These are phyloP conservation scores for Fusarium sp. DNA, from an alignment of 2,329 filamentous ascomycete species.

Conservation along the genomic window DNA sequence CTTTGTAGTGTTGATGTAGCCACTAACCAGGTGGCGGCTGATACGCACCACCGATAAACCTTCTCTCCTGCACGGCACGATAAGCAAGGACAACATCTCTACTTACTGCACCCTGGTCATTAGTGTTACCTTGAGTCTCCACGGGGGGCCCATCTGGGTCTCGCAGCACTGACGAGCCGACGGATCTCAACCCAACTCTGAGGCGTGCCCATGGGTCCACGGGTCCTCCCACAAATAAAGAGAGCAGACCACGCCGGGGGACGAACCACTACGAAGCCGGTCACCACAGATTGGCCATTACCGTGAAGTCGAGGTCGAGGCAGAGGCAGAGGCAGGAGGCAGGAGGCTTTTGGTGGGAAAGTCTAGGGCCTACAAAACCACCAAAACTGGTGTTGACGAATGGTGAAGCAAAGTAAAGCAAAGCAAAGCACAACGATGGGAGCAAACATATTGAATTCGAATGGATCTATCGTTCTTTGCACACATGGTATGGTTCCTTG, in stretches of 20 bases:
- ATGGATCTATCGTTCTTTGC: neutral
- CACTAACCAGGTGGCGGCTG: slow-evolving; percentile 36
- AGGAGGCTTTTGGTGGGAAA: slow-evolving; percentile 28
- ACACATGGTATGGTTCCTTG: neutral
- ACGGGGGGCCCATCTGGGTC: slow-evolving; percentile 55
- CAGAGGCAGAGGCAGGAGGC: slow-evolving; percentile 17
- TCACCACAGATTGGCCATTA: slow-evolving; percentile 30
- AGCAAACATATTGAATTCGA: neutral
- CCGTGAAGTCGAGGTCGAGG: slow-evolving; percentile 11
- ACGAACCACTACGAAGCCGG: slow-evolving; percentile 31
- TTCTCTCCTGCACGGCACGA: slow-evolving; percentile 12
- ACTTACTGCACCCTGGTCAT: slow-evolving; percentile 51
- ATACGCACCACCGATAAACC: slow-evolving; percentile 6
- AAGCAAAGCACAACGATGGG: neutral
- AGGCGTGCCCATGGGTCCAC: slow-evolving; percentile 51
- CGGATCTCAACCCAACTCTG: slow-evolving; percentile 55
- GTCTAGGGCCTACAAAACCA: slow-evolving; percentile 15
- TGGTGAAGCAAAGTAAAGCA: neutral
- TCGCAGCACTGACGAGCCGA: slow-evolving; percentile 56
- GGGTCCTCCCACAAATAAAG: slow-evolving; percentile 46
- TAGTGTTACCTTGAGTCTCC: slow-evolving; percentile 53
- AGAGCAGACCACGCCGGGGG: slow-evolving; percentile 39
- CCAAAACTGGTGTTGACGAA: slow-evolving; percentile 1
- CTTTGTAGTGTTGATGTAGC: slow-evolving; percentile 46
- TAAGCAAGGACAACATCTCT: slow-evolving; percentile 49